Percentiles rank a stretch among this genome's conserved stretches.
phyloP scores from a whole-genome alignment of 1,139 yeast species.

The Geotrichum restrictum region DNA sequence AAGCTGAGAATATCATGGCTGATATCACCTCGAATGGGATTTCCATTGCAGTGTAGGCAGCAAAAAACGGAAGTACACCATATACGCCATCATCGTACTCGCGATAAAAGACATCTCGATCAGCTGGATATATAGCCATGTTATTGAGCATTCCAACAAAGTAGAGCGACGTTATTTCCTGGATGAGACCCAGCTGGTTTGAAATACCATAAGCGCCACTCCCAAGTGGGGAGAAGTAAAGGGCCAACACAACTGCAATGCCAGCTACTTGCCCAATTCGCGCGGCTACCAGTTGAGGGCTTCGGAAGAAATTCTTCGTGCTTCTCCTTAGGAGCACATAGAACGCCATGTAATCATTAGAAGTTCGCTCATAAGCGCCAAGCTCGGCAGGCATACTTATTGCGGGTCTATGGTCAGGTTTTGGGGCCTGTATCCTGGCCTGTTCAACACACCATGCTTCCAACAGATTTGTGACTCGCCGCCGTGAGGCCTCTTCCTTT shows the following conservation, averaged over 20 bases:
- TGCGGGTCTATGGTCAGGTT: background rate
- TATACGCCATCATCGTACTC: slow-evolving; percentile 74
- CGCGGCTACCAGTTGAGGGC: slow-evolving; percentile 60
- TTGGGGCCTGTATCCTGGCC: background rate
- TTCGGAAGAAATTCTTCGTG: slow-evolving; percentile 52
- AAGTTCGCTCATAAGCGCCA: slow-evolving; percentile 27
- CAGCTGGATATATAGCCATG: slow-evolving; percentile 68
- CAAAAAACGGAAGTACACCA: slow-evolving; percentile 61
- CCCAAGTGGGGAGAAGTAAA: slow-evolving; percentile 68
- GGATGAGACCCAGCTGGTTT: slow-evolving; percentile 70
- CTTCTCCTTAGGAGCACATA: slow-evolving; percentile 46
- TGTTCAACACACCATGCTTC: slow-evolving; percentile 30
- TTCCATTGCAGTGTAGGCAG: slow-evolving; percentile 63
- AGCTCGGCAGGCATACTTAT: slow-evolving; percentile 21
- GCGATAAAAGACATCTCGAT: slow-evolving; percentile 70
- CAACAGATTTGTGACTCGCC: slow-evolving; percentile 34
- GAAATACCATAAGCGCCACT: slow-evolving; percentile 55
- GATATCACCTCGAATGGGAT: slow-evolving; percentile 69
- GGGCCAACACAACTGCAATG: slow-evolving; percentile 60
- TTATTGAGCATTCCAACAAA: slow-evolving; percentile 79
- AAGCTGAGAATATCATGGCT: slow-evolving; percentile 53
- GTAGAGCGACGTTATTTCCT: slow-evolving; percentile 67
- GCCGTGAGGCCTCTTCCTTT: slow-evolving; percentile 41
- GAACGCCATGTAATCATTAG: slow-evolving; percentile 42
- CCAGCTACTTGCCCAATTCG: slow-evolving; percentile 65